Conservation (phyloP, 179 eudicot species). For the Actinidia arguta region DNA sequence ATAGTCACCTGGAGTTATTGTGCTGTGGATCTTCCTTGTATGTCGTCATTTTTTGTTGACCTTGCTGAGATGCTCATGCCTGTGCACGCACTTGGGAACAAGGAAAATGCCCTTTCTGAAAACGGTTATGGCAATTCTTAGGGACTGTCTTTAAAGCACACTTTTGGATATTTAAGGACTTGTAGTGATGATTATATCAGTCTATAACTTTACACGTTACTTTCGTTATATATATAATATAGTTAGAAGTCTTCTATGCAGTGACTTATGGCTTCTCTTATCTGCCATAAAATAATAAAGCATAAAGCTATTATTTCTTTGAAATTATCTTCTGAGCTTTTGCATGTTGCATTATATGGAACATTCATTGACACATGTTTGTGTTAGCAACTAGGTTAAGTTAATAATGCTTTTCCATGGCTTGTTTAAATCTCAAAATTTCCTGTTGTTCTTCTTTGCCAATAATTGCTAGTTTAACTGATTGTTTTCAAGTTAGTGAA, state of each 20-base stretch:
- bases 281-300: too few species aligned
- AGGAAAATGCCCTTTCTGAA: not conserved
- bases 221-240: not conserved
- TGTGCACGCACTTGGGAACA: not conserved
- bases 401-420: too few species aligned
- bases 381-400: not conserved
- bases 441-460: too few species aligned
- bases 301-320: too few species aligned
- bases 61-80: conserved; percentile 7
- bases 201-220: not conserved
- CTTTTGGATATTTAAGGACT: not conserved
- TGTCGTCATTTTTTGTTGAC: not conserved
- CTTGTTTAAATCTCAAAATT: too few species aligned
- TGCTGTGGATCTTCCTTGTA: not conserved
- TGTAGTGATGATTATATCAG: not conserved
- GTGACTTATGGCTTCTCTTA: too few species aligned
- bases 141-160: not conserved
- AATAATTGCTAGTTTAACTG: too few species aligned
- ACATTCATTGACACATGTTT: not conserved
- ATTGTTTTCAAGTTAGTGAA: too few species aligned
- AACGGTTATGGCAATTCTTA: not conserved
- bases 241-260: not conserved
- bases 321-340: not conserved
- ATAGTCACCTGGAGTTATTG: not conserved
- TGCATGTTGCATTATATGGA: not conserved